phyloP scores from a whole-genome alignment of 495 filamentous ascomycete species.

The Aspergillus bertholletiae region DNA sequence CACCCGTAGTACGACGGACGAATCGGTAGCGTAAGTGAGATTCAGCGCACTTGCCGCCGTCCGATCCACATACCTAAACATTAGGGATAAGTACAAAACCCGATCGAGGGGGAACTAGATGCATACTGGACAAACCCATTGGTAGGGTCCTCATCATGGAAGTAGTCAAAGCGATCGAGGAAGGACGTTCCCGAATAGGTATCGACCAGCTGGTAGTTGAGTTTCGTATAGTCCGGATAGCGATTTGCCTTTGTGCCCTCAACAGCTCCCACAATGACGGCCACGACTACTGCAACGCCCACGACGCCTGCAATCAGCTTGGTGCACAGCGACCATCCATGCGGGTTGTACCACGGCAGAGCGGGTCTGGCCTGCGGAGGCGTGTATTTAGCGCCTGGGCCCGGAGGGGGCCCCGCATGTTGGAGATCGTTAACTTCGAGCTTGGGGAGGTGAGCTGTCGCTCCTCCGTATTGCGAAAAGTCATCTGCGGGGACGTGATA shows the following conservation, averaged over 20 bases:
- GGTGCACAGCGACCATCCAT: slow-evolving; percentile 45
- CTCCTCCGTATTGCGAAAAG: slow-evolving; percentile 20
- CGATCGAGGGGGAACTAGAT: neutral
- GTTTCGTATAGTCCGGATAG: slow-evolving; percentile 51
- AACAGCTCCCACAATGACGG: slow-evolving; percentile 52
- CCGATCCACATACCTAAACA: slow-evolving; percentile 32
- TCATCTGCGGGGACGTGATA: slow-evolving; percentile 15
- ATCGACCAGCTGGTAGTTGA: slow-evolving; percentile 50
- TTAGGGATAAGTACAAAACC: neutral
- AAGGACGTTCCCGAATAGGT: slow-evolving; percentile 46
- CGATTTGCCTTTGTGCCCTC: slow-evolving; percentile 42
- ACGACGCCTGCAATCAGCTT: slow-evolving; percentile 34
- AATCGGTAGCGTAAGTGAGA: slow-evolving; percentile 46
- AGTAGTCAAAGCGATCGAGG: slow-evolving; percentile 53
- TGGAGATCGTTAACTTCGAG: slow-evolving; percentile 14
- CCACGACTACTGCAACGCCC: slow-evolving; percentile 41
- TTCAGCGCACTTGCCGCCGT: slow-evolving; percentile 35
- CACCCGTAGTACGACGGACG: slow-evolving; percentile 49
- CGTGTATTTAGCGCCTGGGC: neutral
- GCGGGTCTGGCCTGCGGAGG: neutral
- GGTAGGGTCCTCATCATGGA: slow-evolving; percentile 48
- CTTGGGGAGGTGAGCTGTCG: slow-evolving; percentile 17
- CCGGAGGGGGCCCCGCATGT: slow-evolving; percentile 14
- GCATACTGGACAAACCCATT: slow-evolving; percentile 50
- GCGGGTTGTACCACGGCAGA: slow-evolving; percentile 43